These are phyloP conservation scores for Acacia concinna DNA, from an alignment of 331 rosid genomes.

Conservation along the genomic window DNA sequence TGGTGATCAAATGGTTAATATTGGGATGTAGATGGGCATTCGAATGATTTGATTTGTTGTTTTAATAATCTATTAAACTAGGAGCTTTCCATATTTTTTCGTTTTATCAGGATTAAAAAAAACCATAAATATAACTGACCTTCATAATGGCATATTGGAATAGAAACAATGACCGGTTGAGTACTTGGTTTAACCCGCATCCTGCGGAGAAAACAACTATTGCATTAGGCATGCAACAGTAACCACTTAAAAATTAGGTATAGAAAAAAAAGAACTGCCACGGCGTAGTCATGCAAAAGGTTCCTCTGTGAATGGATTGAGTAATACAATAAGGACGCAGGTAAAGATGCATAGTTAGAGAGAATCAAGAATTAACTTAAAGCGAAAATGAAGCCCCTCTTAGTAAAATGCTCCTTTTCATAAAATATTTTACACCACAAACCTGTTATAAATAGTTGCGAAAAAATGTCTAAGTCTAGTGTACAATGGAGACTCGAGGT, in stretches of 20 bases:
- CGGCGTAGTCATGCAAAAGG: not conserved
- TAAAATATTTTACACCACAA: slow-evolving; percentile 11
- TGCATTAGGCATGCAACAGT: not conserved
- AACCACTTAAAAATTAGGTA: not conserved
- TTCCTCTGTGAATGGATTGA: not conserved
- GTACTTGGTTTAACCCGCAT: slow-evolving; percentile 72
- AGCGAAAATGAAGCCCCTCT: not conserved
- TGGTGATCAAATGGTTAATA: not conserved
- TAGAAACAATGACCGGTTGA: slow-evolving; percentile 69
- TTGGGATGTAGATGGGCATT: not conserved
- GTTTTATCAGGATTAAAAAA: slow-evolving; percentile 6
- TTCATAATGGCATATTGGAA: slow-evolving; percentile 90
- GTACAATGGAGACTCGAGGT: slow-evolving; percentile 78
- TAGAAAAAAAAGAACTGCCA: not conserved
- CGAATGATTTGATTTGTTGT: not conserved
- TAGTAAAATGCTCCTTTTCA: not conserved
- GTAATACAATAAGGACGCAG: not conserved
- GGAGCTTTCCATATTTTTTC: not conserved
- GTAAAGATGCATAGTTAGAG: not conserved
- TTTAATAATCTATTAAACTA: not conserved
- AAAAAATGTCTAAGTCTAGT: slow-evolving; percentile 82
- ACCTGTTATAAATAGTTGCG: slow-evolving; percentile 77
- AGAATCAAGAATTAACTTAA: not conserved
- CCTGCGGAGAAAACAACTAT: slow-evolving; percentile 48
- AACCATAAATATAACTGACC: slow-evolving; percentile 51